Conservation (phyloP, 2,329 filamentous ascomycete species). For the Niveomyces coronatus region DNA sequence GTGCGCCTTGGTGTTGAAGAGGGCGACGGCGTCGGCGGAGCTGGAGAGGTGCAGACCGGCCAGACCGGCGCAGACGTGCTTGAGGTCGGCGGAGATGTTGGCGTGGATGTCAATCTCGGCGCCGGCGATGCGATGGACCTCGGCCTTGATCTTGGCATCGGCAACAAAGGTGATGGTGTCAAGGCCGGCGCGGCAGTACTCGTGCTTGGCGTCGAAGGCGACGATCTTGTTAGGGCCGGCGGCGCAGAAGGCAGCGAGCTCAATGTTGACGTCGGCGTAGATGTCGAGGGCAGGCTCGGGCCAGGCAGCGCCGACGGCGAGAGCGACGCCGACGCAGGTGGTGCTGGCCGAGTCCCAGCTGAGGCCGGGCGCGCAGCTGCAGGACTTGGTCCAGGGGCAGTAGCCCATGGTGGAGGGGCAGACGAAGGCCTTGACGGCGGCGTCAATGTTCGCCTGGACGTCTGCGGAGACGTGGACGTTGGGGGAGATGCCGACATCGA, state of each 20-base stretch:
- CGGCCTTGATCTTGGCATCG: conserved; percentile 18
- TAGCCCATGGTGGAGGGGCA: conserved; percentile 27
- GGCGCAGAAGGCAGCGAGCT: conserved; percentile 25
- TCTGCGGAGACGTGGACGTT: conserved; percentile 14
- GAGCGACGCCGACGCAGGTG: conserved; percentile 18
- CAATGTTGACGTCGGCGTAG: conserved; percentile 17
- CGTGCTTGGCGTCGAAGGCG: conserved; percentile 23
- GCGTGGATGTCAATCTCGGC: conserved; percentile 15
- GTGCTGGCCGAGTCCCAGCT: conserved; percentile 23
- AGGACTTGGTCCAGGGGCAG: conserved; percentile 29
- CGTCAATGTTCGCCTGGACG: conserved; percentile 13
- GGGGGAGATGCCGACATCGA: conserved; percentile 18
- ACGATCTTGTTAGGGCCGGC: conserved; percentile 24
- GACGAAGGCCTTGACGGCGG: conserved; percentile 15
- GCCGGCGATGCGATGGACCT: conserved; percentile 15
- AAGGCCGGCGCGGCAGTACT: conserved; percentile 26
- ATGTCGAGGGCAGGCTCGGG: conserved; percentile 20
- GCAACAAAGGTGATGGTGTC: conserved; percentile 25
- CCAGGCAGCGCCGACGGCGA: conserved; percentile 22
- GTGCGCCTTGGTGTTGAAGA: conserved; percentile 27
- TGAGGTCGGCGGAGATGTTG: conserved; percentile 21
- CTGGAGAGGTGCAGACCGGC: conserved; percentile 22
- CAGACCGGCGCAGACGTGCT: conserved; percentile 22
- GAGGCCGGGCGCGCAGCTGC: conserved; percentile 33
- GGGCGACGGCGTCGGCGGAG: conserved; percentile 21